Evolutionary conservation across 345 rosid genomes (phyloP), one percentile per base, ranked within the genome.

Genomic region (Populus pruinosa): DNA sequence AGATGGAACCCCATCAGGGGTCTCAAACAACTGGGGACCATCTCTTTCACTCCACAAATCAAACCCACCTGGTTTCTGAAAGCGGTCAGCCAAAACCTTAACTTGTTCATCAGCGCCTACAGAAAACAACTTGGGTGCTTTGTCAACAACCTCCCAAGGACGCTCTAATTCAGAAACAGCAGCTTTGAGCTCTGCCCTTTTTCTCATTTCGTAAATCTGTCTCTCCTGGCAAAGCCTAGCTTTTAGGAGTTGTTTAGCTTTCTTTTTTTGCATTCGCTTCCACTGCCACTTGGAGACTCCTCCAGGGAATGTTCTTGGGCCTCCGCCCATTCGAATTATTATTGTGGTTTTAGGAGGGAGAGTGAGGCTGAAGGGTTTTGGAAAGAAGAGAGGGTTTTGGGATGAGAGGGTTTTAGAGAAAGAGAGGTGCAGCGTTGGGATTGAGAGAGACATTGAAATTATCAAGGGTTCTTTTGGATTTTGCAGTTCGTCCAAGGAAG

Each of bases 261-360:
- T 95, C 83, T 91, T 92, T 39, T 91, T 89, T 49, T 93, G 99
- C 98, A 93, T 92, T 18, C 96, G 89, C 81, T 90, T 96, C 98
- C 98, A 96, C 39, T 89, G 95, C 97, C 98, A 96, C 82, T 91
- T 92, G 9, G 96, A 90, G 0, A 93, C 93, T 0, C 98, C 97
- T 41, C 95, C 98, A 0, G 95, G 97, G 72, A 72, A 96, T 7
- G 97, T 96, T 49, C 96, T 81, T 27, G 96, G 98, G 61, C 93
- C 94, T 9, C 94, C 97, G 72, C 98, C 97, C 97, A 92, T 92
- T 31, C 96, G 92, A 76, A 96, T 91, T 16, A 92, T 91, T 13
- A 84, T 27, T 8, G 89, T 78, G 36, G 85, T 36, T 70, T 74
- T 78, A 27, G 76, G 66, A 2, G 50, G 85, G 55, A 75, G 77